A percentile compares a stretch with the other conserved stretches of the same genome.
phyloP scores from a whole-genome alignment of 2,329 filamentous ascomycete species.

The Beauveria asiatica region DNA sequence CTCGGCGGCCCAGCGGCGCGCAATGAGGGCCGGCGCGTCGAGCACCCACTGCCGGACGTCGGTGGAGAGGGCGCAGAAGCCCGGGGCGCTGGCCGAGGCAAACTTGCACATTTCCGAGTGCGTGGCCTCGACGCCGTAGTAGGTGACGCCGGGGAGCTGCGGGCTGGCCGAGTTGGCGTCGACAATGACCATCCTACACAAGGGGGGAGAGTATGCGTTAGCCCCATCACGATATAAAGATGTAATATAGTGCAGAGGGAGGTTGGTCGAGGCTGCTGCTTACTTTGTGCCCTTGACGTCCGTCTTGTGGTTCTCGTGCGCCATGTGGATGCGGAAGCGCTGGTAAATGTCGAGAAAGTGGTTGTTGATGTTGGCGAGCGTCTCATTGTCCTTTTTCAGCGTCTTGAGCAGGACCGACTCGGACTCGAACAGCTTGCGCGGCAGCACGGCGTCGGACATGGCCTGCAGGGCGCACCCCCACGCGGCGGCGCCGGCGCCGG shows the following conservation, averaged over 20 bases:
- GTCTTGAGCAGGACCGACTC: constrained; percentile 61
- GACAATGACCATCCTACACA: constrained; percentile 49
- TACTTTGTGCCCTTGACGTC: constrained; percentile 55
- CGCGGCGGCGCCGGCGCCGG: constrained; percentile 57
- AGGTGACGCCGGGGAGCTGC: constrained; percentile 58
- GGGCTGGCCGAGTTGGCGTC: constrained; percentile 63
- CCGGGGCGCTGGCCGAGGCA: constrained; percentile 52
- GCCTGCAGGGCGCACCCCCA: constrained; percentile 61
- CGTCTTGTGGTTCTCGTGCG: constrained; percentile 65
- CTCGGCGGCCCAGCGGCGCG: constrained; percentile 52
- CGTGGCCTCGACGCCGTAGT: constrained; percentile 67
- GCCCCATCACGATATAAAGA: no score
- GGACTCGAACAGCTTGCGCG: constrained; percentile 57
- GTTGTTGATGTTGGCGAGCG: constrained; percentile 63
- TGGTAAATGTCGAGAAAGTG: constrained; percentile 64
- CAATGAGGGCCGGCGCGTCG: constrained; percentile 46
- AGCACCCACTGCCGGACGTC: constrained; percentile 43
- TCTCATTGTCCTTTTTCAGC: constrained; percentile 66
- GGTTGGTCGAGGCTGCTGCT: constrained; percentile 13
- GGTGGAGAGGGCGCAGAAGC: constrained; percentile 47
- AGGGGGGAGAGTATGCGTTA: not conserved
- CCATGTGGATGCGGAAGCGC: constrained; percentile 66
- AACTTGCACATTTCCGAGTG: constrained; percentile 69
- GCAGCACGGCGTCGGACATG: constrained; percentile 57
- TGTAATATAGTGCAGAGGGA: not conserved